These are phyloP conservation scores for Nothophytophthora sp. DNA, from an alignment of 352 stramenopile genomes.

Conservation along the genomic window DNA sequence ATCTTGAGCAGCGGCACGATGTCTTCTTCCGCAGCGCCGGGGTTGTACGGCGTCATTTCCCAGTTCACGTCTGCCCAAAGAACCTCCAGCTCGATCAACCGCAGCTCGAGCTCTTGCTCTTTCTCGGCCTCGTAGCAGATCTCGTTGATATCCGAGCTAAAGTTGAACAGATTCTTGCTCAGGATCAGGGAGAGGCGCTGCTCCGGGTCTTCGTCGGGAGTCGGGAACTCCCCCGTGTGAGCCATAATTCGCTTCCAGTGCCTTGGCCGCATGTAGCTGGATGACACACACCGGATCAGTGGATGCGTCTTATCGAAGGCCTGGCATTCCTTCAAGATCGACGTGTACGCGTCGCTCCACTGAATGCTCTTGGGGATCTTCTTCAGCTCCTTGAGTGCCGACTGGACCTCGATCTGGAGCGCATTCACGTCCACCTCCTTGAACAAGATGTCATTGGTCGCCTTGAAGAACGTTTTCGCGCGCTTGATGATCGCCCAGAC, in stretches of 20 bases:
- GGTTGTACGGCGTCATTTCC: slow-evolving; percentile 93
- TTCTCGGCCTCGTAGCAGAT: slow-evolving; percentile 97
- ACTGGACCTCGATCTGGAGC: slow-evolving; percentile 96
- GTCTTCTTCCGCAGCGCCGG: slow-evolving; percentile 64
- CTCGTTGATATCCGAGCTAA: slow-evolving; percentile 95
- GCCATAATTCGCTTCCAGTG: slow-evolving; percentile 94
- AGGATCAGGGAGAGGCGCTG: slow-evolving; percentile 91
- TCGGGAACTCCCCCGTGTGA: slow-evolving; percentile 91
- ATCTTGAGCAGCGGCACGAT: slow-evolving; percentile 92
- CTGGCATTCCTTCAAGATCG: slow-evolving; percentile 78
- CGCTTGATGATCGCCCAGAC: slow-evolving; percentile 85
- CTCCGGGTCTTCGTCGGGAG: slow-evolving; percentile 92
- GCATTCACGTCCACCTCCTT: slow-evolving; percentile 90
- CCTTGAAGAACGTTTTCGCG: slow-evolving; percentile 68
- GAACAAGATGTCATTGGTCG: slow-evolving; percentile 88
- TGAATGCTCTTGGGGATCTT: slow-evolving; percentile 92
- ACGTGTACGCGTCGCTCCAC: slow-evolving; percentile 91
- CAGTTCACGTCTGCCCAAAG: slow-evolving; percentile 94
- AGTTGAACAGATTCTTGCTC: slow-evolving; percentile 94
- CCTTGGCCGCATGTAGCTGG: slow-evolving; percentile 91
- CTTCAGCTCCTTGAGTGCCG: slow-evolving; percentile 93
- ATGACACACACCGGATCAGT: slow-evolving; percentile 72
- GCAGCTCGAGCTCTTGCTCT: slow-evolving; percentile 95
- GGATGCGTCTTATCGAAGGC: slow-evolving; percentile 87
- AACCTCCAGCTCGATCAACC: slow-evolving; percentile 90